Conservation (phyloP, 768 basidiomycete genomes). For the Boletus reticuloceps region DNA sequence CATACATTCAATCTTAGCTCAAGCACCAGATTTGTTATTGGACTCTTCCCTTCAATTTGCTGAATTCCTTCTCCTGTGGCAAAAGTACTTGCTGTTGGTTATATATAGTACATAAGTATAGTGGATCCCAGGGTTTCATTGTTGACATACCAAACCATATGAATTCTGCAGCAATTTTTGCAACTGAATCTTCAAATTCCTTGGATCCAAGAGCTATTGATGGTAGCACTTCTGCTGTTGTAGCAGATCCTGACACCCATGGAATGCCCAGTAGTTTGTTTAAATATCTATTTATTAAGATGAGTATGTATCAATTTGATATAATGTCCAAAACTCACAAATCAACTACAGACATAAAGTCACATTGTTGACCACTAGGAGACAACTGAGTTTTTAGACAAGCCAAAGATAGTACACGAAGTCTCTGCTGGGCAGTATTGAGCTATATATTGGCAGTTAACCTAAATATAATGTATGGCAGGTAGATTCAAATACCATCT, state of each 20-base stretch:
- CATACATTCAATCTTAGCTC: neutral
- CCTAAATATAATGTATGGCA: neutral
- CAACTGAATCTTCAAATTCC: constrained; percentile 5
- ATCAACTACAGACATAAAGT: neutral
- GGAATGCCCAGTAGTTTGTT: neutral
- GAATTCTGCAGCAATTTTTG: neutral
- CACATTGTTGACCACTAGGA: neutral
- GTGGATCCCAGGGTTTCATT: no score
- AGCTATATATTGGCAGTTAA: neutral
- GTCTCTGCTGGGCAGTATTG: neutral
- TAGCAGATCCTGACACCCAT: neutral
- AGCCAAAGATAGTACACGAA: neutral
- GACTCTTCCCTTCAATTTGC: neutral
- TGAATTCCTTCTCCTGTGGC: neutral
- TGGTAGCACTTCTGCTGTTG: neutral
- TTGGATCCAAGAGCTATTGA: neutral
- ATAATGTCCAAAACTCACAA: neutral
- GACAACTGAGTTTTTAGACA: neutral
- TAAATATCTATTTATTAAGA: neutral
- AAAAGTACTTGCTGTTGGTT: neutral
- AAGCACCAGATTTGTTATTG: neutral
- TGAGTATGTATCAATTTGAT: neutral
- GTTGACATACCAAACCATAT: constrained; percentile 7
- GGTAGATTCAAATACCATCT: neutral
- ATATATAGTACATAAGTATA: no score